Conservation (phyloP, 2,329 filamentous ascomycete genomes). For the Colletotrichum sp. region DNA sequence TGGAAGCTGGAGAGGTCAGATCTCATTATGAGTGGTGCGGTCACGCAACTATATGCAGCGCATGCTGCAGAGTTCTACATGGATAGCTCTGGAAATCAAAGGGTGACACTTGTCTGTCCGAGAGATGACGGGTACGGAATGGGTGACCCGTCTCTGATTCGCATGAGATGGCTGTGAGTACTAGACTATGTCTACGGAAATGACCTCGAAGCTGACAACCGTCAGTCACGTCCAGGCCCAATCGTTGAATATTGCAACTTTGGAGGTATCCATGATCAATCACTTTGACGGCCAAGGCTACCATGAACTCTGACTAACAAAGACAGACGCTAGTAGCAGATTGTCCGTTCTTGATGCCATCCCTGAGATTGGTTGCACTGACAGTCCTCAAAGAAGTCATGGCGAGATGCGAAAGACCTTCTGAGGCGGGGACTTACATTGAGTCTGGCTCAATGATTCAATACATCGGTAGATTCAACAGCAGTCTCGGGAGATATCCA, state of each 20-base stretch:
- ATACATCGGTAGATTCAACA: not conserved
- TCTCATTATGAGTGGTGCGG: not conserved
- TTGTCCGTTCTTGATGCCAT: not conserved
- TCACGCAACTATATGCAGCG: not conserved
- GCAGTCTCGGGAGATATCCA: not conserved
- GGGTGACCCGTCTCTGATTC: not conserved
- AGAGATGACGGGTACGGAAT: not conserved
- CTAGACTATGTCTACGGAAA: not conserved
- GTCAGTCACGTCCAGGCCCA: not conserved
- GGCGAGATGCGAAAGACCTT: not conserved
- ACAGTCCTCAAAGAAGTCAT: not conserved
- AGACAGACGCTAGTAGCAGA: not conserved
- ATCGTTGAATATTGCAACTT: not conserved
- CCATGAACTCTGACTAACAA: slow-evolving; percentile 2
- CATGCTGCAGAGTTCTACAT: slow-evolving; percentile 3
- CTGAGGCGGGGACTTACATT: not conserved
- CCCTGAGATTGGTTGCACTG: not conserved
- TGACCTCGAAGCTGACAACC: not conserved
- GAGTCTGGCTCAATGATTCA: not conserved
- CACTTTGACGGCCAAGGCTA: not conserved
- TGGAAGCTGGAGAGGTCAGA: not conserved
- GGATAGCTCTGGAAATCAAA: not conserved
- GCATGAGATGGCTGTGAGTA: not conserved
- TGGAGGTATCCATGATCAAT: not conserved
- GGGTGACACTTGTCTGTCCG: not conserved